phyloP scores from a whole-genome alignment of 352 stramenopile genomes.

The Phytophthora sansomeana region DNA sequence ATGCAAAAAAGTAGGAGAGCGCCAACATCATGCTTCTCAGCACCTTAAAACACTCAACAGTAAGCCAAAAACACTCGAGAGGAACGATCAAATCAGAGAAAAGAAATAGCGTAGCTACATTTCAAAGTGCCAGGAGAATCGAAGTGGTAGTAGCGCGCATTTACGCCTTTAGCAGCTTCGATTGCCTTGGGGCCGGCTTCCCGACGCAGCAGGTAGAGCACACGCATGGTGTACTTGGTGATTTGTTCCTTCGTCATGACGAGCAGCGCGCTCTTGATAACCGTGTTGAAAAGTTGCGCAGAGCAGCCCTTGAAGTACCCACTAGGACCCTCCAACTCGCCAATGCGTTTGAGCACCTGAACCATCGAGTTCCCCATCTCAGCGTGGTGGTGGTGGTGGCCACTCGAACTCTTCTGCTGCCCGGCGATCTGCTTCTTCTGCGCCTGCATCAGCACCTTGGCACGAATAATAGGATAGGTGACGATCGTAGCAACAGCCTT shows the following conservation, averaged over 20 bases:
- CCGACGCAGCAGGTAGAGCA: conserved; percentile 72
- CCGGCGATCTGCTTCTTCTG: conserved; percentile 65
- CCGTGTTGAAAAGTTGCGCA: conserved; percentile 84
- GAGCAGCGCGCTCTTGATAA: conserved; percentile 83
- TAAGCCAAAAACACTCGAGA: too few relatives aligned
- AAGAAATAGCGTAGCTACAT: background rate
- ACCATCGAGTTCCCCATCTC: conserved; percentile 70
- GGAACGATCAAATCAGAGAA: background rate
- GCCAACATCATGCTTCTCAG: too few relatives aligned
- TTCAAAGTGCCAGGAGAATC: conserved; percentile 2
- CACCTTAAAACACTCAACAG: too few relatives aligned
- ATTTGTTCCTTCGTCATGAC: conserved; percentile 91
- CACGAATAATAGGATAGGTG: conserved; percentile 91
- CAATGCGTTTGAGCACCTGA: conserved; percentile 72
- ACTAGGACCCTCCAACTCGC: conserved; percentile 57
- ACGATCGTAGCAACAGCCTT: conserved; percentile 87
- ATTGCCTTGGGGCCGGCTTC: conserved; percentile 38
- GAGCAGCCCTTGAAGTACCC: conserved; percentile 85
- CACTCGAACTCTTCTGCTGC: conserved; percentile 21
- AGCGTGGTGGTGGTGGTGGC: conserved; percentile 52
- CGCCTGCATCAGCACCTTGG: conserved; percentile 89
- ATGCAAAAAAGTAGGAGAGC: too few relatives aligned
- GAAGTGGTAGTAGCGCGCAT: conserved; percentile 2
- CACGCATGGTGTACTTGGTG: conserved; percentile 74
- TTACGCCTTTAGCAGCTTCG: conserved; percentile 38